phyloP scores from a whole-genome alignment of 345 rosid genomes.

The Rhodomyrtus tomentosa region DNA sequence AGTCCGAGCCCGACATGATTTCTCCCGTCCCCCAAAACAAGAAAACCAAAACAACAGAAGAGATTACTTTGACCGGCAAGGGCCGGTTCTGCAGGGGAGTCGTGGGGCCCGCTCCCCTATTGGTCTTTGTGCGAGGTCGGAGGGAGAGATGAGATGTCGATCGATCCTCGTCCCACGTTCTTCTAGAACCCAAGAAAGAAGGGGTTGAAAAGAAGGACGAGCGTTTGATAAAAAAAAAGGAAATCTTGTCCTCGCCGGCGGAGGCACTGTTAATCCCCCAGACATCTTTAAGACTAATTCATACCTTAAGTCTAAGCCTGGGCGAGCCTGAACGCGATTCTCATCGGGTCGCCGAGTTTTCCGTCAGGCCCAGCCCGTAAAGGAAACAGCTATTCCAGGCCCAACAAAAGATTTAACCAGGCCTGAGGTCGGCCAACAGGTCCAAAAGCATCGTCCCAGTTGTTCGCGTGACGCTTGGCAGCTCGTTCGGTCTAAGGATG shows the following conservation, averaged over 20 bases:
- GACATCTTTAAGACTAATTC: background rate
- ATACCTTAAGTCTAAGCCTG: background rate
- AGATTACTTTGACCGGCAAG: background rate
- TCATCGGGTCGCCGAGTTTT: background rate
- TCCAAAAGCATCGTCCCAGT: background rate
- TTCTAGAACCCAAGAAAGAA: background rate
- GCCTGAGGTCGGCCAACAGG: background rate
- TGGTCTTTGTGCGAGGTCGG: background rate
- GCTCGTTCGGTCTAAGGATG: background rate
- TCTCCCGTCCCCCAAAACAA: background rate
- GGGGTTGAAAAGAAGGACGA: background rate
- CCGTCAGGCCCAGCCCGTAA: background rate
- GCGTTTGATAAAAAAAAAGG: background rate
- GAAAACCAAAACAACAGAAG: background rate
- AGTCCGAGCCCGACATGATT: background rate
- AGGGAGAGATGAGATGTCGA: background rate
- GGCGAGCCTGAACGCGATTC: background rate
- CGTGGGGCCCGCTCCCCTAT: background rate
- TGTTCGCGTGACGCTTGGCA: background rate
- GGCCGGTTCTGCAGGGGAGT: background rate
- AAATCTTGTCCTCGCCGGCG: background rate
- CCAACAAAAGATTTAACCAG: background rate
- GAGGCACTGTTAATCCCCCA: background rate
- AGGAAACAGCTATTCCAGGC: background rate
- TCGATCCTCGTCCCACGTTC: background rate